These are phyloP conservation scores for Backusella psychrophila DNA, from an alignment of 192 early-diverging fungal species.

Conservation along the genomic window DNA sequence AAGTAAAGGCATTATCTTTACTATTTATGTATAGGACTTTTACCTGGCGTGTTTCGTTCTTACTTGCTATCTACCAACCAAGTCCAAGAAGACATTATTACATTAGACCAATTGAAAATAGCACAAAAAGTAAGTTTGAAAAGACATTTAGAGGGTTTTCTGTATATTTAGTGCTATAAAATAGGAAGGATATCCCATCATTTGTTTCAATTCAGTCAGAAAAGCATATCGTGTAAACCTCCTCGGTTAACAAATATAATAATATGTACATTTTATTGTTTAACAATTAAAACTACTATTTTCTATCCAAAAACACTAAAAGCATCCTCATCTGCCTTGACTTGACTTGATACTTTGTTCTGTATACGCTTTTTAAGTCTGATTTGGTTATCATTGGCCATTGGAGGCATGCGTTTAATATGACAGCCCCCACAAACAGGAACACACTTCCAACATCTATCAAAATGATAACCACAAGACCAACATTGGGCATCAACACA, in stretches of 20 bases:
- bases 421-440: slow-evolving; percentile 24
- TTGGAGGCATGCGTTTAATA: slow-evolving; percentile 32
- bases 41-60: slow-evolving; percentile 45
- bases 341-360: neutral
- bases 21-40: slow-evolving; percentile 32
- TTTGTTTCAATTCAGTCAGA: slow-evolving; percentile 58
- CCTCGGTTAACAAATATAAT: neutral
- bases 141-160: no score
- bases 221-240: slow-evolving; percentile 36
- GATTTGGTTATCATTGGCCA: slow-evolving; percentile 36
- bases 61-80: slow-evolving; percentile 38
- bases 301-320: slow-evolving; percentile 30
- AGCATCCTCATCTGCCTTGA: slow-evolving; percentile 6
- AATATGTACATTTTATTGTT: neutral
- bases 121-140: slow-evolving; percentile 40
- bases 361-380: slow-evolving; percentile 19
- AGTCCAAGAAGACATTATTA: slow-evolving; percentile 39
- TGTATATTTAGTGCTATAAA: neutral
- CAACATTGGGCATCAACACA: slow-evolving; percentile 34
- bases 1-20: neutral
- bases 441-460: slow-evolving; percentile 38
- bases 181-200: slow-evolving; percentile 45
- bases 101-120: slow-evolving; percentile 39
- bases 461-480: slow-evolving; percentile 32
- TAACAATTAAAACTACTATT: neutral